Evolutionary conservation across 148 eudicot genomes (phyloP).

Genomic region (Diospyros lotus): DNA sequence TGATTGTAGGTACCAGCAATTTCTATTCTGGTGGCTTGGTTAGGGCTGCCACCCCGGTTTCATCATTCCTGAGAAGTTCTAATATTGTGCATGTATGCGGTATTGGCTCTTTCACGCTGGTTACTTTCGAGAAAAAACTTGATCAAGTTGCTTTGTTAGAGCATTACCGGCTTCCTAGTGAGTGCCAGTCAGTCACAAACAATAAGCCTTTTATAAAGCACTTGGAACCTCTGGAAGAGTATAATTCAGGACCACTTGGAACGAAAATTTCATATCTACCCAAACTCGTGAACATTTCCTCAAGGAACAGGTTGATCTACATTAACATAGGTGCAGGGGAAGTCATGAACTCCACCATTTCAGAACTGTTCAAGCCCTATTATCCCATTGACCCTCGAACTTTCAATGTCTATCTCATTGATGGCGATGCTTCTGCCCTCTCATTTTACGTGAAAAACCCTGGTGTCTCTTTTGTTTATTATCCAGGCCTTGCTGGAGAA

Average conservation of each 20-base stretch:
- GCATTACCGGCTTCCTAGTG: conserved; percentile 47
- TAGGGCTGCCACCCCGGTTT: conserved; percentile 52
- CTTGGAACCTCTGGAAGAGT: conserved; percentile 47
- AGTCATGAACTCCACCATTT: conserved; percentile 36
- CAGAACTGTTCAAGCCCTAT: conserved; percentile 46
- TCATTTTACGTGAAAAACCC: conserved; percentile 69
- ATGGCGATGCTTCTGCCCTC: conserved; percentile 58
- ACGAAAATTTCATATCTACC: conserved; percentile 46
- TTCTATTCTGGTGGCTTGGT: conserved; percentile 51
- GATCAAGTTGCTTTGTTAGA: conserved; percentile 33
- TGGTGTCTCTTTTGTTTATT: conserved; percentile 72
- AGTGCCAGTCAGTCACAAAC: conserved; percentile 53
- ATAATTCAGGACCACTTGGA: conserved; percentile 12
- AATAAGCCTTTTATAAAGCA: conserved; percentile 45
- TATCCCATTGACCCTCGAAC: conserved; percentile 45
- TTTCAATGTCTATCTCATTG: conserved; percentile 53
- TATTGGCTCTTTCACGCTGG: conserved; percentile 40
- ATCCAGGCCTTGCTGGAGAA: conserved; percentile 54
- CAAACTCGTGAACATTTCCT: conserved; percentile 40
- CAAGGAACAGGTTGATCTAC: conserved; percentile 57
- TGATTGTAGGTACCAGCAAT: conserved; percentile 42
- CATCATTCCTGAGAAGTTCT: conserved; percentile 45
- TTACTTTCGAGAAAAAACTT: conserved; percentile 56
- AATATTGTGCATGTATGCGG: conserved; percentile 42
- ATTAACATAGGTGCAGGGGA: conserved; percentile 67